Base-by-base conservation (phyloP, 2,329 filamentous ascomycete genomes). In the Aspergillus aculeatus region DNA sequence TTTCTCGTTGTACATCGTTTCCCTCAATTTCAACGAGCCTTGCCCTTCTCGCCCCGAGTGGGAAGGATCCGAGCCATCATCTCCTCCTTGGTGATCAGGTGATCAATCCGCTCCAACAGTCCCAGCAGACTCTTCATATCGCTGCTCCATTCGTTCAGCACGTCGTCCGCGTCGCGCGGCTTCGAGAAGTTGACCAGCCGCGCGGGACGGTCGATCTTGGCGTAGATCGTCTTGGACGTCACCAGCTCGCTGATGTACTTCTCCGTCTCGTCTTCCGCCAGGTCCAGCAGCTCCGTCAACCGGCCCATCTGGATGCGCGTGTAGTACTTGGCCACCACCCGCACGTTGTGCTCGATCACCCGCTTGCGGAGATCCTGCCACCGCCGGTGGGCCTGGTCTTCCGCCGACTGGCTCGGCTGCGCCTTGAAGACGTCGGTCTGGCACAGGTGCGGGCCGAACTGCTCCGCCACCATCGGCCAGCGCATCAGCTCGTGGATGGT, bases 41-140 rank as follows among this genome's bases (percentile, higher is more conserved):
- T 77, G 56, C 68, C 66, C 69, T 74, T 76, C 57, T 76, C 75
- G 14, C 66, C 65, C 56, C 74, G 74, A 26, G 75, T 67, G 1
- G 91, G 91, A 77, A 95, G 89, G 71, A 99, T 98, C 61, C 93
- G 86, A 47, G 95, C 95, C 95, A 99, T 99, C 95, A 99, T 99
- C 83, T 99, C 95, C 80, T 99, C 95, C 84, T 98, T 98, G 57
- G 96, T 99, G 72, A 99, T 99, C 71, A 99, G 83, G 77, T 99
- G 95, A 74, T 99, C 95, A 62, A 99, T 96, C 64, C 92, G 85
- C 83, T 96, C 92, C 72, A 96, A 74, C 57, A 94, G 80, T 11
- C 91, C 92, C 66, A 96, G 79, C 69, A 96, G 79, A 73, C 89
- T 93, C 88, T 95, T 96, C 92, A 96, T 98, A 78, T 97, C 96